Evolutionary conservation across 164 flowering plant genomes (phyloP).

Genomic region (Aristolochia californica): DNA sequence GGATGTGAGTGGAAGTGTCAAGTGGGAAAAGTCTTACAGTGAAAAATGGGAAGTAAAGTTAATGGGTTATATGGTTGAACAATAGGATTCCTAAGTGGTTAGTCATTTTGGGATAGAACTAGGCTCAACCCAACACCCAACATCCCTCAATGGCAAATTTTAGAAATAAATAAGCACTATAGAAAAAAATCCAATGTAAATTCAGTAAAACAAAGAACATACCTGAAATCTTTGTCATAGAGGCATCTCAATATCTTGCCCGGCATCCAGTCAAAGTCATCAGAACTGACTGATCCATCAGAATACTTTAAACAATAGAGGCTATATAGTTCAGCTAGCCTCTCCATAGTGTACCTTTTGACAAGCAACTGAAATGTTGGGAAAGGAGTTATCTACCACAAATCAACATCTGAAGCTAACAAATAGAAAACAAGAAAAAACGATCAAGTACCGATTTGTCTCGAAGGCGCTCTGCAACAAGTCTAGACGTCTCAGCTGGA

Average conservation of each 20-base stretch:
- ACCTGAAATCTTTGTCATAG: constrained; percentile 95
- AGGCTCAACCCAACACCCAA: no score
- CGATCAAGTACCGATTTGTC: constrained; percentile 75
- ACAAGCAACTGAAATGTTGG: constrained; percentile 55
- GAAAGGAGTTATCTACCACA: not conserved
- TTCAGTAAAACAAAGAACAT: no score
- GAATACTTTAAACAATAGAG: constrained; percentile 37
- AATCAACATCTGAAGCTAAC: not conserved
- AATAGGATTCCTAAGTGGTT: no score
- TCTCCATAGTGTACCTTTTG: constrained; percentile 83
- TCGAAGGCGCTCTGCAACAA: constrained; percentile 88
- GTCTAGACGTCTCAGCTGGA: constrained; percentile 57
- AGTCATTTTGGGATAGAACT: no score
- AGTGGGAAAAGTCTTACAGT: no score
- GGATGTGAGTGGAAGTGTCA: no score
- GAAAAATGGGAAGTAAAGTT: no score
- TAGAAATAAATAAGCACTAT: no score
- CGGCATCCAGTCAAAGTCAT: constrained; percentile 83
- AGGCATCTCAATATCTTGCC: constrained; percentile 86
- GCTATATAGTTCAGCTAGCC: constrained; percentile 70
- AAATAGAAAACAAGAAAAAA: constrained; percentile 1
- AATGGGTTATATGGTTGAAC: no score
- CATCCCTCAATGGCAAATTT: no score
- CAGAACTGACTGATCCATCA: constrained; percentile 25
- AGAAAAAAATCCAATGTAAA: no score